These are phyloP conservation scores for Xylariaceae sp. DNA, from an alignment of 2,329 filamentous ascomycete species.

Conservation along the genomic window DNA sequence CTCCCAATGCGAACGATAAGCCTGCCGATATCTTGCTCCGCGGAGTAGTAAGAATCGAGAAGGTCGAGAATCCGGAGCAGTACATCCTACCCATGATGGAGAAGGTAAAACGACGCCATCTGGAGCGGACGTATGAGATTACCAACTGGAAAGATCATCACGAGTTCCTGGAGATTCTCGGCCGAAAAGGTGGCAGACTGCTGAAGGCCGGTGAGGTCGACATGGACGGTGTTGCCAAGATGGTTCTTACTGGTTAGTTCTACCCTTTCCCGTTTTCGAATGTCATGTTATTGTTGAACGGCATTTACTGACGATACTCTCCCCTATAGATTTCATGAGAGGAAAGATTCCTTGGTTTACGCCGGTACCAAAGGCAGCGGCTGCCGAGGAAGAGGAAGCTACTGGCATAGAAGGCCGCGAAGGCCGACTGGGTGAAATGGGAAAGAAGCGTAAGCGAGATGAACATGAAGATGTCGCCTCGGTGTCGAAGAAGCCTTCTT, in stretches of 20 bases:
- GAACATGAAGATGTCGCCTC: slow-evolving; percentile 41
- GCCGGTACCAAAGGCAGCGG: slow-evolving; percentile 60
- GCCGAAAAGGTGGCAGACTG: slow-evolving; percentile 78
- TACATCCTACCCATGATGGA: slow-evolving; percentile 81
- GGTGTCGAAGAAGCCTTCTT: slow-evolving; percentile 26
- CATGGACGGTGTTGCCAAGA: slow-evolving; percentile 90
- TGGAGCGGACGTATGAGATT: slow-evolving; percentile 89
- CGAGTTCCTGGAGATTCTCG: slow-evolving; percentile 81
- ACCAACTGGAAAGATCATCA: slow-evolving; percentile 71
- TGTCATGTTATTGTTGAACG: neutral
- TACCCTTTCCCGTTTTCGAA: neutral
- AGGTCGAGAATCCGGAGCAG: slow-evolving; percentile 92
- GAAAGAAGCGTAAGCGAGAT: slow-evolving; percentile 66
- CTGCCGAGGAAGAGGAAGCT: slow-evolving; percentile 40
- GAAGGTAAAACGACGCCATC: slow-evolving; percentile 77
- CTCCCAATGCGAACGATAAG: slow-evolving; percentile 76
- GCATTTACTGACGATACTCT: neutral
- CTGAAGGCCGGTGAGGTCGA: slow-evolving; percentile 93
- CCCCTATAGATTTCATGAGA: slow-evolving; percentile 67
- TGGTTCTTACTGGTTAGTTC: slow-evolving; percentile 65
- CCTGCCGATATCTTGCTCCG: slow-evolving; percentile 84
- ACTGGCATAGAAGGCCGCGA: slow-evolving; percentile 60
- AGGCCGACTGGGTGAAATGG: slow-evolving; percentile 81
- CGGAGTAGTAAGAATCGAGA: slow-evolving; percentile 90
- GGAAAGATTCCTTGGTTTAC: slow-evolving; percentile 98